Base-by-base conservation (phyloP, 164 flowering plant genomes). In the Brasenia schreberi region DNA sequence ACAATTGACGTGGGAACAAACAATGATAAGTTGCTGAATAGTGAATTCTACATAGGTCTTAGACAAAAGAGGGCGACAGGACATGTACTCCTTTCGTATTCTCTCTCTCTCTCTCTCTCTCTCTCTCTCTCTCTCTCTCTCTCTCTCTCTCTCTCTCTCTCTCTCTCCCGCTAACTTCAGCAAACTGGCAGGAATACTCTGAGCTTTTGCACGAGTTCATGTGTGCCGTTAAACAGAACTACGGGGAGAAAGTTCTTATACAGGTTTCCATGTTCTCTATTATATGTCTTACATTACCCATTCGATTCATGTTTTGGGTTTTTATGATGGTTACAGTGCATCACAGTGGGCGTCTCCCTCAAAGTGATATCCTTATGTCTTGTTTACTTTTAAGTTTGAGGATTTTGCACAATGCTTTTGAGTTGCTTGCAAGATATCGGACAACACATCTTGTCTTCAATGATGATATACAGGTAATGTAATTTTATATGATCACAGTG, bases 1-100 rank as follows among this genome's bases (percentile, higher is more conserved):
- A 91, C 96, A 59, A 89, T 91, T 76, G 97, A 91, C 72, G 96
- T 89, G 68, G 97, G 97, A 23, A 91, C 97, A 66, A 91, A 91
- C 83, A 91, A 88, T 70, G 87, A 87, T 80, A 9, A 77, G 66
- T 75, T 91, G 78, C 69, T 91, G 77, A 80, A 87, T 1, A 84
- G 87, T 75, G 97, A 91, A 69, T 91, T 89, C 83, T 23, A 23
- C 27, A 23, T 23, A 23, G 27, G 27, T 23, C 27, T 23, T 23
- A 23, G 27, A 23, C 27, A 87, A 65, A 84, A 43, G 76, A 81
- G 97, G 69, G 90, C 93, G 43, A 89, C 90, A 64, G 92, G 97
- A 65, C 43, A 88, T 89, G 97, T 91, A 3, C 52, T 23, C 27
- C 27, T 23, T 33, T 39, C 6, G 18, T 19, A 43, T 61, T 58